Percentiles rank a stretch among this genome's conserved stretches.
Conservation (phyloP, 73 alveolate species). For the Paramecium octaurelia region DNA sequence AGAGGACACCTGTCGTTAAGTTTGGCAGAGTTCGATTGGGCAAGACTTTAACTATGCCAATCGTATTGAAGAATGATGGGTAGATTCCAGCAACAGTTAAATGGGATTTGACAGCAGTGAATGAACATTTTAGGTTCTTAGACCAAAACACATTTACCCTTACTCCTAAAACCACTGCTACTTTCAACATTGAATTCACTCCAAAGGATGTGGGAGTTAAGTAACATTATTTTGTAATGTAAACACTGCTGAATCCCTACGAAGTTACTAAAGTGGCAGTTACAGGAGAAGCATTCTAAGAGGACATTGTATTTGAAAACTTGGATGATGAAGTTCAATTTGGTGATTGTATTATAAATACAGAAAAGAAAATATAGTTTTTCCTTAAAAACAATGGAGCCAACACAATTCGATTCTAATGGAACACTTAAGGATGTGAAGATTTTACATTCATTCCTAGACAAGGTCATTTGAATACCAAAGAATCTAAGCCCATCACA, state of each 20-base stretch:
- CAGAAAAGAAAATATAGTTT: constrained; percentile 78
- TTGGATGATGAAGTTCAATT: constrained; percentile 91
- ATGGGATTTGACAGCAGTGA: constrained; percentile 83
- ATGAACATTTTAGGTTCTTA: constrained; percentile 91
- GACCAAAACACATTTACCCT: constrained; percentile 89
- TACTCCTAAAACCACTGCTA: constrained; percentile 92
- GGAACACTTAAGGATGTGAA: constrained; percentile 89
- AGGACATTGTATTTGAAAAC: constrained; percentile 92
- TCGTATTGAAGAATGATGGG: constrained; percentile 94
- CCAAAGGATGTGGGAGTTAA: constrained; percentile 88
- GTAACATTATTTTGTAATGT: constrained; percentile 81
- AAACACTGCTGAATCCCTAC: constrained; percentile 95
- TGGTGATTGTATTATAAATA: constrained; percentile 94
- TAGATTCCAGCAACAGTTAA: constrained; percentile 96
- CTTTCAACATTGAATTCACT: constrained; percentile 87
- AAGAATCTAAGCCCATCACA: constrained; percentile 84
- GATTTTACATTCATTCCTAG: constrained; percentile 87
- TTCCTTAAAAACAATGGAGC: constrained; percentile 85
- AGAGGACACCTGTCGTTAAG: constrained; percentile 92
- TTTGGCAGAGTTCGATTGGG: constrained; percentile 92
- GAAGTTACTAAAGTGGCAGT: constrained; percentile 92
- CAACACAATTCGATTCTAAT: constrained; percentile 84
- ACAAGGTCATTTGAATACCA: constrained; percentile 89
- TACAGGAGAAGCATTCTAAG: constrained; percentile 95
- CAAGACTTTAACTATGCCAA: constrained; percentile 80